Conservation (phyloP, 2,329 filamentous ascomycete genomes). For the Calonectria fujianensis region DNA sequence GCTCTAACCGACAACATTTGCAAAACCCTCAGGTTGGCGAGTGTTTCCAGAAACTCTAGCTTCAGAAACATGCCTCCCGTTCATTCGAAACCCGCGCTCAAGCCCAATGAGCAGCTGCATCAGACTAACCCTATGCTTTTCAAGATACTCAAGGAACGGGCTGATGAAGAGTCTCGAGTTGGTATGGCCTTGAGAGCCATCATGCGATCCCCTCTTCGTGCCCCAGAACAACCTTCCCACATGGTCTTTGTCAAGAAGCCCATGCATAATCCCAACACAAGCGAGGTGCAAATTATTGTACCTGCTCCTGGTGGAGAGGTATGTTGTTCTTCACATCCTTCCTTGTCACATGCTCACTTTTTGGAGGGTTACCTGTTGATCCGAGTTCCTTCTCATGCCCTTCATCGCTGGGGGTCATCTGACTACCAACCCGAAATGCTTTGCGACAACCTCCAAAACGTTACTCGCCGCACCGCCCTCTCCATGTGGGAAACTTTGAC, state of each 20-base stretch:
- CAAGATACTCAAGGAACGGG: not conserved
- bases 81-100: not conserved
- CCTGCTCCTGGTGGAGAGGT: slow-evolving; percentile 31
- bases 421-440: not conserved
- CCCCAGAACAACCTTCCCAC: slow-evolving; percentile 8
- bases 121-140: slow-evolving; percentile 23
- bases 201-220: not conserved
- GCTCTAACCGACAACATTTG: not conserved
- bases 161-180: not conserved
- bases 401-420: not conserved
- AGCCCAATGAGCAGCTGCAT: not conserved
- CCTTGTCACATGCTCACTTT: not conserved
- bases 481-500: not conserved
- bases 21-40: not conserved
- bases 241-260: not conserved
- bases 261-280: not conserved
- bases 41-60: too few relatives aligned
- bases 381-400: not conserved
- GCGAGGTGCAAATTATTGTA: slow-evolving; percentile 14
- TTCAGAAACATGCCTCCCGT: slow-evolving; percentile 4
- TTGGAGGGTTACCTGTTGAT: not conserved
- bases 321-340: not conserved
- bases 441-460: not conserved
- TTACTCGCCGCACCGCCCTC: not conserved
- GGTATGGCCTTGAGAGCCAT: not conserved